Conservation (phyloP, 208 protist species). For the Wallacemonas collosoma region DNA sequence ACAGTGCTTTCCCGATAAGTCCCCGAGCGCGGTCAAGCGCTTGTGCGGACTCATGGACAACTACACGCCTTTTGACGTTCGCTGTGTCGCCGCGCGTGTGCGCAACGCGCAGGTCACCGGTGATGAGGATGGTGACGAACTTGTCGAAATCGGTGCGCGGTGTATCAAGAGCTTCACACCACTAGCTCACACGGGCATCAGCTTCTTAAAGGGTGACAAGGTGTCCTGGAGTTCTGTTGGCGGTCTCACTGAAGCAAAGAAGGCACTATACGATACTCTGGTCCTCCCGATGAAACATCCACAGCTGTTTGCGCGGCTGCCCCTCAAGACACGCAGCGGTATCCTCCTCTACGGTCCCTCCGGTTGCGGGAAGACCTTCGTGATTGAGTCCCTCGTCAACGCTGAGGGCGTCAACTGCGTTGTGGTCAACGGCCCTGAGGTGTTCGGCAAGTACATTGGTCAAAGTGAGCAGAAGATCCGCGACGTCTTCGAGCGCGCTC, state of each 20-base stretch:
- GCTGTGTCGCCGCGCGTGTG: constrained; percentile 57
- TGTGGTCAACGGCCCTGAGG: constrained; percentile 93
- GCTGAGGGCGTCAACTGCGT: constrained; percentile 88
- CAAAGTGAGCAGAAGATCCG: constrained; percentile 94
- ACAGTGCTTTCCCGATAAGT: constrained; percentile 55
- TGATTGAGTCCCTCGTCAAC: constrained; percentile 80
- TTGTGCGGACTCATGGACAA: constrained; percentile 68
- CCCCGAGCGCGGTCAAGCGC: constrained; percentile 21
- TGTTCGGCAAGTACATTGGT: constrained; percentile 96
- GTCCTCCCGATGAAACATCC: constrained; percentile 94
- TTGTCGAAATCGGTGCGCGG: constrained; percentile 30
- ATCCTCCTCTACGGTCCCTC: constrained; percentile 93
- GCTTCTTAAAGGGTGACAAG: constrained; percentile 72
- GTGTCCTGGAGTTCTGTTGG: constrained; percentile 85
- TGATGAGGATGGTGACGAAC: constrained; percentile 23
- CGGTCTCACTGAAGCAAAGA: constrained; percentile 93
- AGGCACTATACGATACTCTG: constrained; percentile 94
- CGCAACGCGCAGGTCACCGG: constrained; percentile 24
- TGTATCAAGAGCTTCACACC: constrained; percentile 64
- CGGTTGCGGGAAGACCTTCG: constrained; percentile 92
- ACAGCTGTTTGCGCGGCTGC: constrained; percentile 88
- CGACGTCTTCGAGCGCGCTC: constrained; percentile 90
- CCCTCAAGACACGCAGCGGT: constrained; percentile 90
- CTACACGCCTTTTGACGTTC: constrained; percentile 89
- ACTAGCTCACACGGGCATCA: constrained; percentile 84